Conservation (phyloP, 306 rosid species). For the Astragalus glycyphyllos region DNA sequence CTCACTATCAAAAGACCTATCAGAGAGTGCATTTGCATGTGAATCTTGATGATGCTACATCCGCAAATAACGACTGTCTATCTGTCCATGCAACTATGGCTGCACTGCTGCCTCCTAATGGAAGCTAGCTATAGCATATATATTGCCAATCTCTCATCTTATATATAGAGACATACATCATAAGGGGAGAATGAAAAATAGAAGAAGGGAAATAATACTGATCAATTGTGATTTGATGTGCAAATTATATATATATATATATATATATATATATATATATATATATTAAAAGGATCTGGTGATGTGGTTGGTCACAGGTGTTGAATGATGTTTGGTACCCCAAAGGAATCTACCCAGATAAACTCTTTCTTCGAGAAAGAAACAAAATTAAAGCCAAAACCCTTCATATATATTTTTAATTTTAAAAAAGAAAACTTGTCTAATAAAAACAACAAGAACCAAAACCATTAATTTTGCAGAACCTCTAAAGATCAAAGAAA, state of each 20-base stretch:
- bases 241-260: too few relatives aligned
- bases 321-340: not conserved
- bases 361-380: constrained; percentile 8
- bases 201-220: too few relatives aligned
- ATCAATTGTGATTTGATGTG: not conserved
- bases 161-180: too few relatives aligned
- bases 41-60: constrained; percentile 99
- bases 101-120: not conserved
- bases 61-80: constrained; percentile 84
- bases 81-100: constrained; percentile 53
- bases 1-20: constrained; percentile 62
- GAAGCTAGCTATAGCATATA: too few relatives aligned
- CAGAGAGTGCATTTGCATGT: constrained; percentile 63
- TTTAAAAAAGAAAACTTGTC: not conserved
- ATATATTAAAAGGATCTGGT: too few relatives aligned
- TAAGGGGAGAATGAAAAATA: too few relatives aligned
- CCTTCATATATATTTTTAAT: not conserved
- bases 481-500: constrained; percentile 7
- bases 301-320: not conserved
- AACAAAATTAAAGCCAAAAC: not conserved
- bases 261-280: too few relatives aligned
- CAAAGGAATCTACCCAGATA: constrained; percentile 19
- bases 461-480: not conserved
- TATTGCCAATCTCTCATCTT: constrained; percentile 23
- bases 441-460: not conserved